phyloP scores from a whole-genome alignment of 768 basidiomycete genomes.

The Termitomyces sp. region DNA sequence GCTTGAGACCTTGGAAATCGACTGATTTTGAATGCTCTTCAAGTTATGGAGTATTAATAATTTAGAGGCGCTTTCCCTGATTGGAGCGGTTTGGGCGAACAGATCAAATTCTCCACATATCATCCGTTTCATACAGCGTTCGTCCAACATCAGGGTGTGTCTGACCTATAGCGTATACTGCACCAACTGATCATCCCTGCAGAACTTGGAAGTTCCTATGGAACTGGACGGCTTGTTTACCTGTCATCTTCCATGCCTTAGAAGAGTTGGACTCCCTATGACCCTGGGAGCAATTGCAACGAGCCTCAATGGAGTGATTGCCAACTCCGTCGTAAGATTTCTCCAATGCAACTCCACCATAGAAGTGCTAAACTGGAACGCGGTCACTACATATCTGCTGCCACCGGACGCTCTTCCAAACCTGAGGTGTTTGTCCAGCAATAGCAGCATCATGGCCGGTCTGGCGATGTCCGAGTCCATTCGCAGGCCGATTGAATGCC shows the following conservation, averaged over 20 bases:
- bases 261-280: constrained; percentile 34
- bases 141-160: constrained; percentile 23
- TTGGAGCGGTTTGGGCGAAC: constrained; percentile 25
- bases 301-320: constrained; percentile 18
- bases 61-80: constrained; percentile 21
- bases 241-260: constrained; percentile 35
- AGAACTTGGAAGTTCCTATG: constrained; percentile 43
- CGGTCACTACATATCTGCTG: constrained; percentile 28
- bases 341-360: constrained; percentile 40
- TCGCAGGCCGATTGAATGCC: constrained; percentile 27
- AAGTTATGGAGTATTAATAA: constrained; percentile 26
- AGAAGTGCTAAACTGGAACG: constrained; percentile 43
- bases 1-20: neutral
- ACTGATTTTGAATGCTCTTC: neutral
- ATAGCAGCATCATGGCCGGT: constrained; percentile 27
- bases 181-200: neutral
- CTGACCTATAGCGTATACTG: neutral
- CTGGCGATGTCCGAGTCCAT: constrained; percentile 21
- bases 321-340: constrained; percentile 32
- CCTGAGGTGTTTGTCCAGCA: constrained; percentile 32
- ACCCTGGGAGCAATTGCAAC: constrained; percentile 25
- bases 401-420: constrained; percentile 33
- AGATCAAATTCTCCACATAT: constrained; percentile 18
- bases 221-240: constrained; percentile 34
- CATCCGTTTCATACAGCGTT: constrained; percentile 22